phyloP scores from a whole-genome alignment of 2,329 filamentous ascomycete genomes.

The Triangularia setosa region DNA sequence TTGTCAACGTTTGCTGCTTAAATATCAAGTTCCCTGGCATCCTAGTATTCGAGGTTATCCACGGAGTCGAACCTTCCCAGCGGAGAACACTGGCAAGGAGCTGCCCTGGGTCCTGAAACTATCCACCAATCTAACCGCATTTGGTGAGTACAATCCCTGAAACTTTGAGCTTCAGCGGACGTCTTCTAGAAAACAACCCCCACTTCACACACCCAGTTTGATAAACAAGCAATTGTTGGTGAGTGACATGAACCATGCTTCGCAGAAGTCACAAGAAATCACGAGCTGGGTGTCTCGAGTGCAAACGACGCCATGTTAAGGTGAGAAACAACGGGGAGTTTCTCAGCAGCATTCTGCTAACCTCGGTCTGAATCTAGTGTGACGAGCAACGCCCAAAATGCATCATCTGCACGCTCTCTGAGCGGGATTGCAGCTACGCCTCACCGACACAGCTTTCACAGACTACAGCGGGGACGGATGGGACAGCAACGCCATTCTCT shows the following conservation, averaged over 20 bases:
- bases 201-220: not conserved
- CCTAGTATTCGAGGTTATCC: not conserved
- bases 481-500: not conserved
- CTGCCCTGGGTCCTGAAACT: not conserved
- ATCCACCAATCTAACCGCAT: slow-evolving; percentile 1
- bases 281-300: slow-evolving; percentile 30
- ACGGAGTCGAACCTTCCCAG: not conserved
- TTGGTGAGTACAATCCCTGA: not conserved
- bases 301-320: slow-evolving; percentile 28
- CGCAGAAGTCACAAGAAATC: slow-evolving; percentile 31
- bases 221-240: not conserved
- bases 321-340: not conserved
- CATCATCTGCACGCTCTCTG: slow-evolving; percentile 29
- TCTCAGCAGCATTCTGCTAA: not conserved
- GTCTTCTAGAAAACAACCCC: not conserved
- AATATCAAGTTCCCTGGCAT: not conserved
- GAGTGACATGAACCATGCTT: slow-evolving; percentile 15
- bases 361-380: slow-evolving; percentile 19
- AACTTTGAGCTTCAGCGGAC: not conserved
- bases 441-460: not conserved
- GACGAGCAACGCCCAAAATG: slow-evolving; percentile 31
- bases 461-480: not conserved
- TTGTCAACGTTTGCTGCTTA: not conserved
- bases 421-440: slow-evolving; percentile 27
- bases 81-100: not conserved